phyloP scores from a whole-genome alignment of 805 yeast species.

The Metschnikowia baotianmanensis region DNA sequence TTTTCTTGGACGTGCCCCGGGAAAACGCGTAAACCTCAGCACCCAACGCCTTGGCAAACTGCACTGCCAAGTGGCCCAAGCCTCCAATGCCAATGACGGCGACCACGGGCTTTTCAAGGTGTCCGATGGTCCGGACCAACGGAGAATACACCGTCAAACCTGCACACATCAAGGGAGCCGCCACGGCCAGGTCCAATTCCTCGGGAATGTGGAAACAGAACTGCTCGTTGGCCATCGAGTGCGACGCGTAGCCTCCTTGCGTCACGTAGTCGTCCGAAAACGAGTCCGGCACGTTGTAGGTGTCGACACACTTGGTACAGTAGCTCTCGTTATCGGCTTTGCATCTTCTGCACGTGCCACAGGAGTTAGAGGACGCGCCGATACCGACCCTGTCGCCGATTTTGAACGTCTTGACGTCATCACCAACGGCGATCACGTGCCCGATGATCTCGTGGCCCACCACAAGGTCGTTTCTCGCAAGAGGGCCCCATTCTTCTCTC shows the following conservation, averaged over 20 bases:
- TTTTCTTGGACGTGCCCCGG: constrained; percentile 47
- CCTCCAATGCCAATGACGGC: constrained; percentile 65
- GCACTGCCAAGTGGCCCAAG: constrained; percentile 54
- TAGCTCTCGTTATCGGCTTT: constrained; percentile 40
- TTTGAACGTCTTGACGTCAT: constrained; percentile 15
- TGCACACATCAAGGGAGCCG: constrained; percentile 76
- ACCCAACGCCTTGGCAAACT: constrained; percentile 58
- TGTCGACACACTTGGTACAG: constrained; percentile 41
- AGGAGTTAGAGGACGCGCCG: constrained; percentile 18
- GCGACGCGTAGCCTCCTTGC: constrained; percentile 68
- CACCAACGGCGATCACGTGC: constrained; percentile 33
- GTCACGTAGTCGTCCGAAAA: constrained; percentile 46
- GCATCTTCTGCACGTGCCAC: constrained; percentile 53
- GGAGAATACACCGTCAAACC: constrained; percentile 75
- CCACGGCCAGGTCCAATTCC: constrained; percentile 45
- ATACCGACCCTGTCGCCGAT: constrained; percentile 22
- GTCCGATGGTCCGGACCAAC: constrained; percentile 44
- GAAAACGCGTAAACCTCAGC: constrained; percentile 59
- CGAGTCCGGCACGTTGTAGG: constrained; percentile 49
- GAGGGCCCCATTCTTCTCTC: constrained; percentile 19
- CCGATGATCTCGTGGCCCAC: constrained; percentile 73
- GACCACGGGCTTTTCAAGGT: constrained; percentile 30
- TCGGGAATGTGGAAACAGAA: constrained; percentile 66
- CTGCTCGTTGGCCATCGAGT: constrained; percentile 60
- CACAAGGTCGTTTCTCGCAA: constrained; percentile 28